phyloP scores from a whole-genome alignment of 495 filamentous ascomycete genomes.

The Jackrogersella multiformis region DNA sequence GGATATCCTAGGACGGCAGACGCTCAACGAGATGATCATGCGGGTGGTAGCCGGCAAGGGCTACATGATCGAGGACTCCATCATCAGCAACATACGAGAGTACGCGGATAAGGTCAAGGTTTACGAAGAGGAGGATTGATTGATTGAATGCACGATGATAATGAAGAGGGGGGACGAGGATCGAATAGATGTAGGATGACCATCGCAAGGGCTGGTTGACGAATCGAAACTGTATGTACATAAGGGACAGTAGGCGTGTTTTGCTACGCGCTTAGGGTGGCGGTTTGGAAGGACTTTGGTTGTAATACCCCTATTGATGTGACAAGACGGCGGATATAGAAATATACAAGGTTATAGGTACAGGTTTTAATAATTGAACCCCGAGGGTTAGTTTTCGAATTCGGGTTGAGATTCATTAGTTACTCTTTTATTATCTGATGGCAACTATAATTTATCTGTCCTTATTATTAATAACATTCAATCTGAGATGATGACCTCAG shows the following conservation, averaged over 20 bases:
- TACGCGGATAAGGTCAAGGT: slow-evolving; percentile 85
- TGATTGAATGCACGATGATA: no score
- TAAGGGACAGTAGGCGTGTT: slow-evolving; percentile 3
- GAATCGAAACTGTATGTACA: slow-evolving; percentile 6
- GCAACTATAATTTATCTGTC: no score
- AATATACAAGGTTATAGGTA: no score
- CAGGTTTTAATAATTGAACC: neutral
- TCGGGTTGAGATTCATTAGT: neutral
- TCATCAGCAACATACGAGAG: slow-evolving; percentile 79
- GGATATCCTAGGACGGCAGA: slow-evolving; percentile 89
- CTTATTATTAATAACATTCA: no score
- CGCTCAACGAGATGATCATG: slow-evolving; percentile 89
- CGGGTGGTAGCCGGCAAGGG: slow-evolving; percentile 89
- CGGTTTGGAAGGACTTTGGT: slow-evolving; percentile 14
- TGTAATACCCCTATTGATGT: slow-evolving; percentile 16
- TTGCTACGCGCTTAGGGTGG: neutral
- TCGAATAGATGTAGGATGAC: slow-evolving; percentile 11
- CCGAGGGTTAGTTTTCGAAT: neutral
- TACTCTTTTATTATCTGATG: neutral
- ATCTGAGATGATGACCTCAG: no score
- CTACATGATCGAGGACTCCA: slow-evolving; percentile 77
- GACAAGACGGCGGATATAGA: neutral
- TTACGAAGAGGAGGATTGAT: slow-evolving; percentile 57
- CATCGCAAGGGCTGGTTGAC: slow-evolving; percentile 4
- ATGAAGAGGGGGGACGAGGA: neutral